Conservation (phyloP, 306 rosid species). For the Fragaria nilgerrensis region DNA sequence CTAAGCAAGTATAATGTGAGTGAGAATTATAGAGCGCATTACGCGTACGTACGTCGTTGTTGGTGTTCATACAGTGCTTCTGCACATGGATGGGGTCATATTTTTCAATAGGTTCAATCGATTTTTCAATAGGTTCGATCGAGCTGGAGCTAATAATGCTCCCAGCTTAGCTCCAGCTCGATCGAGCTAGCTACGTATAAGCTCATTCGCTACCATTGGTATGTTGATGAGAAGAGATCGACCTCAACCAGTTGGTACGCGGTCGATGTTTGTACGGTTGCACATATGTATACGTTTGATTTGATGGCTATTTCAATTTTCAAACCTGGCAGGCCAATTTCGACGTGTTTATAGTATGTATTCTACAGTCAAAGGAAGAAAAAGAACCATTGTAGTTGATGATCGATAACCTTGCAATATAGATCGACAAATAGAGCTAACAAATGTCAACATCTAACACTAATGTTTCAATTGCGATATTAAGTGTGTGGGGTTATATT, state of each 20-base stretch:
- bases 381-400: not conserved
- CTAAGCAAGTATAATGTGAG: not conserved
- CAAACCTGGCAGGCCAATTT: not conserved
- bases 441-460: not conserved
- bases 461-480: not conserved
- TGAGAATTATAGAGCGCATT: not conserved
- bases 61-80: not conserved
- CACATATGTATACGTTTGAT: too few relatives aligned
- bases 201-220: not conserved
- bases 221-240: not conserved
- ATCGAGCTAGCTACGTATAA: not conserved
- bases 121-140: too few relatives aligned
- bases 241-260: not conserved
- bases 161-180: too few relatives aligned
- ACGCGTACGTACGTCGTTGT: not conserved
- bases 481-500: too few relatives aligned
- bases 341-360: not conserved
- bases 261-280: not conserved
- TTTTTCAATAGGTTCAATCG: not conserved
- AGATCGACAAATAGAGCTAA: not conserved
- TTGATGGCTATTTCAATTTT: not conserved
- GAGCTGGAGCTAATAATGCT: not conserved
- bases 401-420: not conserved
- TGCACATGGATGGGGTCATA: not conserved
- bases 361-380: not conserved